These are phyloP conservation scores for Cystofilobasidium ferigula DNA, from an alignment of 768 basidiomycete genomes.

Conservation along the genomic window DNA sequence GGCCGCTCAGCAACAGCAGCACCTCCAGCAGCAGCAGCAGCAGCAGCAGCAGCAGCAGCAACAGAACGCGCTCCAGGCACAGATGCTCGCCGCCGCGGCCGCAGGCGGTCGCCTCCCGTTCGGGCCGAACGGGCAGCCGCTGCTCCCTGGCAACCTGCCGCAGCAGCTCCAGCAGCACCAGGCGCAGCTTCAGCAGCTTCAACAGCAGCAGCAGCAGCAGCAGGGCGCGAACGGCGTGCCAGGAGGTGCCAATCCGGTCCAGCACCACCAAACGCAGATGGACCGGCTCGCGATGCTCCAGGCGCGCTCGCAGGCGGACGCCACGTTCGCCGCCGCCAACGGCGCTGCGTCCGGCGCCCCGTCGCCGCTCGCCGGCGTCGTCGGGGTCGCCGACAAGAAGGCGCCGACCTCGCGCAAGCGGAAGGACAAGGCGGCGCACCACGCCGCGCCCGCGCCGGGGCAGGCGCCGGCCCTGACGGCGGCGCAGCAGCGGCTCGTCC, in stretches of 20 bases:
- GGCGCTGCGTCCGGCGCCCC: not conserved
- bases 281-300: slow-evolving; percentile 1
- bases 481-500: not conserved
- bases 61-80: too few species aligned
- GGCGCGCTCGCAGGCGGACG: not conserved
- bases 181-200: not conserved
- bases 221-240: not conserved
- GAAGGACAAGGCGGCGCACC: slow-evolving; percentile 1
- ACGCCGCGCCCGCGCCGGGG: not conserved
- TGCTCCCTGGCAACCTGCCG: not conserved
- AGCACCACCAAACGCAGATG: slow-evolving; percentile 6
- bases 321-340: not conserved
- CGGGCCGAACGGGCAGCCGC: not conserved
- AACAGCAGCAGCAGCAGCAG: not conserved
- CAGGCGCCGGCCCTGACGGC: not conserved
- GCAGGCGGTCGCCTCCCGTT: not conserved
- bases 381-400: not conserved
- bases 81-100: not conserved
- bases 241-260: not conserved
- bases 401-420: slow-evolving; percentile 11
- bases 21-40: not conserved
- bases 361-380: not conserved
- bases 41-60: not conserved
- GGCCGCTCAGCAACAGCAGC: not conserved
- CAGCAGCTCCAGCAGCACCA: not conserved